phyloP scores from a whole-genome alignment of 2,329 filamentous ascomycete species.

The Xylariaceae sp. region DNA sequence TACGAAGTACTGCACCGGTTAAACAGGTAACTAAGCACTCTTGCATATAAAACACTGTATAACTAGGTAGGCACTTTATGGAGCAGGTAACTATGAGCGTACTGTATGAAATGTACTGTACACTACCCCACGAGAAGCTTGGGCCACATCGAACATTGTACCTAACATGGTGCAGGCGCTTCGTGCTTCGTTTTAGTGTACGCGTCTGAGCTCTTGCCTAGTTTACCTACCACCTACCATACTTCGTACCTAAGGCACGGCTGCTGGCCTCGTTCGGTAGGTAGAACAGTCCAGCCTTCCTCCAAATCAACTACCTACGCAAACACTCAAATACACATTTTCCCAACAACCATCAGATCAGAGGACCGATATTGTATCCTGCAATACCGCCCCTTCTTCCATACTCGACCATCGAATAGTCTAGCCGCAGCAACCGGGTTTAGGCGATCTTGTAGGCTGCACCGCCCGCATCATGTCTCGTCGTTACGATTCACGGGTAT shows the following conservation, averaged over 20 bases:
- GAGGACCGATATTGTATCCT: not conserved
- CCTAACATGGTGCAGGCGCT: not conserved
- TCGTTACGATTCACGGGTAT: constrained; percentile 94
- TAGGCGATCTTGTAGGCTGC: constrained; percentile 12
- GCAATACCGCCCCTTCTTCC: not conserved
- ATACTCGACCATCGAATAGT: not conserved
- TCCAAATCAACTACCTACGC: constrained; percentile 7
- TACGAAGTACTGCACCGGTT: no score
- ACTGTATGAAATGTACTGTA: not conserved
- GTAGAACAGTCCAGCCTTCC: constrained; percentile 25
- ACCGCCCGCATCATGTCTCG: constrained; percentile 68
- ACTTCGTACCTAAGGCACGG: not conserved
- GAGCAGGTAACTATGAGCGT: no score
- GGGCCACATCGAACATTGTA: constrained; percentile 9
- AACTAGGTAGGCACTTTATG: no score
- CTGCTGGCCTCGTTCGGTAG: constrained; percentile 15
- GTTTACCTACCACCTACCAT: no score
- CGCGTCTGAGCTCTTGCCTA: constrained; percentile 36
- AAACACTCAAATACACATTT: constrained; percentile 11
- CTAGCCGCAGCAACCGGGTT: not conserved
- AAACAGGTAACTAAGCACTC: no score
- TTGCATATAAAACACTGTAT: no score
- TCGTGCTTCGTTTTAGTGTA: constrained; percentile 14
- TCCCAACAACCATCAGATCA: not conserved
- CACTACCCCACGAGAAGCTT: constrained; percentile 8